Base-by-base conservation (phyloP, 768 basidiomycete species). In the Agrocybe pediades region DNA sequence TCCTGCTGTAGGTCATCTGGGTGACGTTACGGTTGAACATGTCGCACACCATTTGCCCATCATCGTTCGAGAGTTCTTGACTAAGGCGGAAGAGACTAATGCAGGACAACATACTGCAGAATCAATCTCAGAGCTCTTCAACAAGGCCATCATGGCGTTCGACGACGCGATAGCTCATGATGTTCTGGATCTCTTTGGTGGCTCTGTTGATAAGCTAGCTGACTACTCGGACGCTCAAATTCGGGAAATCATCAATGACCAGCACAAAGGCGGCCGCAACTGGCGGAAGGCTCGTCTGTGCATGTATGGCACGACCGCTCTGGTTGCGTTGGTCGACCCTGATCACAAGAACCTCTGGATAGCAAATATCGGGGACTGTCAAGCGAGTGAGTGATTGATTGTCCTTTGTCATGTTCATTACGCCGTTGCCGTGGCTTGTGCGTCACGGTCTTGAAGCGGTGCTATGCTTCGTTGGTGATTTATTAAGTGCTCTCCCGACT, bases 281-380 rank as follows among this genome's bases (percentile, higher is more conserved):
- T 82, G 85, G 73, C 74, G 79, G 48, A 87, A 84, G 62, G 84
- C 83, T 17, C 71, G 85, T 46, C 74, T 88, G 45, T 87, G 86
- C 64, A 88, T 92, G 82, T 87, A 89, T 60, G 90, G 90, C 19
- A 88, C 86, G 0, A 91, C 90, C 2, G 88, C 86, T 5, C 78
- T 91, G 26, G 79, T 91, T 39, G 80, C 89, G 8, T 76, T 92
- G 30, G 78, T 87, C 39, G 88, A 90, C 70, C 87, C 88, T 29
- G 74, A 82, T 17, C 79, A 81, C 57, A 74, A 80, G 62, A 82
- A 89, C 57, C 71, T 91, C 19, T 92, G 90, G 90, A 71, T 91
- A 43, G 89, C 88, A 6, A 90, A 90, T 63, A 75, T 92, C 23
- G 90, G 90, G 13, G 90, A 92, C 63, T 90, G 87, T 66, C 85